Conservation (phyloP, 306 rosid species). For the Begonia loranthoides region DNA sequence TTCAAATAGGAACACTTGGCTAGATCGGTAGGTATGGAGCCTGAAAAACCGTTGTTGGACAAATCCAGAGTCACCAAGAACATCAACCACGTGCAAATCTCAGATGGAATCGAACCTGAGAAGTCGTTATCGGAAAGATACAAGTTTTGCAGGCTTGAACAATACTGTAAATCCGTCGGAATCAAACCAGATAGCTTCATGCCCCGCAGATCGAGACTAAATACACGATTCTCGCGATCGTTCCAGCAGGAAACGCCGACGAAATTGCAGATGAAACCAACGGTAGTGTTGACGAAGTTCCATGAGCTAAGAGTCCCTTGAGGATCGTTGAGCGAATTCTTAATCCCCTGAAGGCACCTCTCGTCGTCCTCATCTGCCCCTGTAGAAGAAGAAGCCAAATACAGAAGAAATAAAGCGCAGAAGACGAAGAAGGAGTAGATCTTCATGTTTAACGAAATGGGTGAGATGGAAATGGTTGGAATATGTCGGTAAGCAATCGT, state of each 20-base stretch:
- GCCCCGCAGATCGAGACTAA: conserved; percentile 34
- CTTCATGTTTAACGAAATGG: too few relatives aligned
- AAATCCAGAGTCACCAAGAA: too few relatives aligned
- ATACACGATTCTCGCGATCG: conserved; percentile 40
- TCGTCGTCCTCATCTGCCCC: conserved; percentile 33
- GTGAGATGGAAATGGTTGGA: too few relatives aligned
- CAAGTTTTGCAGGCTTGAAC: conserved; percentile 35
- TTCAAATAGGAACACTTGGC: conserved; percentile 48
- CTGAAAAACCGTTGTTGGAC: too few relatives aligned
- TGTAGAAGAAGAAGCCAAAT: conserved; percentile 3
- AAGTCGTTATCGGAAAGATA: conserved; percentile 43
- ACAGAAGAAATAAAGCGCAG: too few relatives aligned
- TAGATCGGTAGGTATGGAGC: conserved; percentile 5
- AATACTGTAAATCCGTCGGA: conserved; percentile 35
- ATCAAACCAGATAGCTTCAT: conserved; percentile 3
- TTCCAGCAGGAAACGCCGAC: conserved; percentile 60
- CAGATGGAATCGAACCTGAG: conserved; percentile 31
- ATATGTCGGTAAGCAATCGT: too few relatives aligned
- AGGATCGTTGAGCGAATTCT: conserved; percentile 18
- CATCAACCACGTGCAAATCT: conserved; percentile 21
- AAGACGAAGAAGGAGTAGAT: too few relatives aligned
- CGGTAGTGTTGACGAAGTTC: conserved; percentile 42
- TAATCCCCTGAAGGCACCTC: conserved; percentile 38
- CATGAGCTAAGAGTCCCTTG: conserved; percentile 15
- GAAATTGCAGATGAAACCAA: conserved; percentile 40